Conservation (phyloP, 2,329 filamentous ascomycete genomes). For the Microsporum canis region DNA sequence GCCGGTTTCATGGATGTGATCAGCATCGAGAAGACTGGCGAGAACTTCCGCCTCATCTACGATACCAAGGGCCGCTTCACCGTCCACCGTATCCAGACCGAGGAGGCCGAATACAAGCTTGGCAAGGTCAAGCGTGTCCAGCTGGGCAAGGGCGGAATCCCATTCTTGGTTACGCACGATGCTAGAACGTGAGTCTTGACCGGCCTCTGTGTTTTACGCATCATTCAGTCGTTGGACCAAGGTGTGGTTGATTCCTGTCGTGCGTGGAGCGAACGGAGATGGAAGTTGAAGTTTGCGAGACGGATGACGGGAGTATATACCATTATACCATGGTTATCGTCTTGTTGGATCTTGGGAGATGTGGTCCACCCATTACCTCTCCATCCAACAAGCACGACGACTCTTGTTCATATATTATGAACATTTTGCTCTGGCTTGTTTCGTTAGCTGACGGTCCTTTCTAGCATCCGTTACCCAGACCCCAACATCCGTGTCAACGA, state of each 20-base stretch:
- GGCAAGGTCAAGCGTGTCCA: constrained; percentile 99
- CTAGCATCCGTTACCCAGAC: constrained; percentile 98
- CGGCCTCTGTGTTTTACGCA: constrained; percentile 43
- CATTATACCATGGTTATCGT: constrained; percentile 12
- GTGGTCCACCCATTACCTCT: constrained; percentile 12
- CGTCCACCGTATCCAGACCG: constrained; percentile 95
- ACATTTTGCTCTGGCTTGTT: background rate
- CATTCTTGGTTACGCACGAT: constrained; percentile 99
- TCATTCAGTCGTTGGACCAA: constrained; percentile 99
- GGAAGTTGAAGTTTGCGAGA: background rate
- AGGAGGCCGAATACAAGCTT: constrained; percentile 99
- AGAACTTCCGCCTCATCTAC: constrained; percentile 99
- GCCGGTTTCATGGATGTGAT: constrained; percentile 99
- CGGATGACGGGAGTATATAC: background rate
- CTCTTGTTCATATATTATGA: constrained; percentile 6
- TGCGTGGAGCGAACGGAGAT: constrained; percentile 1
- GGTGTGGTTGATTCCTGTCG: constrained; percentile 62
- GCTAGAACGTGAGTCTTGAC: constrained; percentile 92
- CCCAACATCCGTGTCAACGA: constrained; percentile 99
- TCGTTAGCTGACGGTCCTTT: constrained; percentile 28
- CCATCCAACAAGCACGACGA: background rate
- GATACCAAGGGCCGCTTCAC: constrained; percentile 99
- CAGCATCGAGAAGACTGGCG: constrained; percentile 98
- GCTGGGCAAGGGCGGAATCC: constrained; percentile 98
- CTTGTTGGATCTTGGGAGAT: constrained; percentile 21